A percentile compares a stretch with the other conserved stretches of the same genome.
phyloP scores from a whole-genome alignment of 805 yeast species.

The Debaryomyces tyrocola region DNA sequence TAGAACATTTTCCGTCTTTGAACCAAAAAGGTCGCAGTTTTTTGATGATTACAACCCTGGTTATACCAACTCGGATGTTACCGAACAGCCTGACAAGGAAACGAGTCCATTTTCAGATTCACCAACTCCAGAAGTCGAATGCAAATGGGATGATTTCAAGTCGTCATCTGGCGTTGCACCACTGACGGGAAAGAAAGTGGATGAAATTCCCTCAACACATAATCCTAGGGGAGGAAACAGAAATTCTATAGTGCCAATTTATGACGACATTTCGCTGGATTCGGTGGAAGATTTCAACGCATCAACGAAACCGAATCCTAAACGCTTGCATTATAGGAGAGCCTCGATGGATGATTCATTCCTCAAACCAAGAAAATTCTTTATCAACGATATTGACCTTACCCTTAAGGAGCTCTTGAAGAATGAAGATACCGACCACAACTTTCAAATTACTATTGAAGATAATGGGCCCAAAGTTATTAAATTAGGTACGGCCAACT shows the following conservation, averaged over 20 bases:
- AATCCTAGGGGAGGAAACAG: constrained; percentile 1
- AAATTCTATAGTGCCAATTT: constrained; percentile 31
- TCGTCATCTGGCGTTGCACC: background rate
- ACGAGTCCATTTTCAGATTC: constrained; percentile 1
- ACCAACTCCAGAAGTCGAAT: background rate
- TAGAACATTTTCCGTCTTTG: constrained; percentile 56
- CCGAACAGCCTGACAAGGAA: background rate
- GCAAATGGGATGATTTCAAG: background rate
- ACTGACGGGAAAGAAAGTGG: background rate
- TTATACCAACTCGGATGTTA: background rate
- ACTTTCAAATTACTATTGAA: constrained; percentile 59
- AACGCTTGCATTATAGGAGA: constrained; percentile 21
- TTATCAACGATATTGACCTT: constrained; percentile 71
- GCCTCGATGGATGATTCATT: constrained; percentile 31
- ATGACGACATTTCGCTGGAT: constrained; percentile 9
- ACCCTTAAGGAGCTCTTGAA: constrained; percentile 68
- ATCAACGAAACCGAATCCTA: constrained; percentile 5
- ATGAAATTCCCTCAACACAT: background rate
- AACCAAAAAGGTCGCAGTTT: constrained; percentile 6
- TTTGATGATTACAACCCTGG: background rate
- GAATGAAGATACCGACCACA: constrained; percentile 82
- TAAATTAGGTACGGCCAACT: constrained; percentile 63
- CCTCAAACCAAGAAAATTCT: constrained; percentile 49
- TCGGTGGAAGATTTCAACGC: constrained; percentile 7
- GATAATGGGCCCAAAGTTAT: constrained; percentile 33